Base-by-base conservation (phyloP, 2,329 filamentous ascomycete species). In the Clathrospora elynae region DNA sequence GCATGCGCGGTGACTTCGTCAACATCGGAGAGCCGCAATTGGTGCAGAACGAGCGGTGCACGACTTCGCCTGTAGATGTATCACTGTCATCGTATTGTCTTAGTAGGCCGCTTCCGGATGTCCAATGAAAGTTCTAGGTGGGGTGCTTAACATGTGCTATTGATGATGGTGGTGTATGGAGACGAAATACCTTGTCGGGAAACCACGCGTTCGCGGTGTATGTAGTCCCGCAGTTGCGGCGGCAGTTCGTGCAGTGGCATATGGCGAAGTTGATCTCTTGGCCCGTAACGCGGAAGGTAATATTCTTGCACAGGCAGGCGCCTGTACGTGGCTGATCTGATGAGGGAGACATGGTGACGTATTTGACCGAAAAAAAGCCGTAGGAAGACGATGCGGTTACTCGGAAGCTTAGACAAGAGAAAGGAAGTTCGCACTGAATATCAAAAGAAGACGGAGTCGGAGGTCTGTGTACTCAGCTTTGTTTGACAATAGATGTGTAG, bases 61-160 rank as follows among this genome's bases (percentile, higher is more conserved):
- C 18, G 6, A 17, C 17, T 18, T 17, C 16, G 18, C 14, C 20
- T 7, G 9, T n/a, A 8, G 34, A 28, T 6, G 14, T 42, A 23
- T 30, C 31, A 24, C 14, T 16, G 13, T 42, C 31, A 42, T 42
- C 39, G 18, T 35, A 9, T 19, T 17, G 39, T 14, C 23, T 10
- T 25, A 25, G 22, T 13, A 14, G 13, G 39, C 35, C 39, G 22
- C 23, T 19, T 26, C 39, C 24, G 13, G 16, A 24, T 20, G 18
- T 20, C 17, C 19, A 42, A 14, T 11, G 25, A 42, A 22, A 22
- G 33, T 17, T 16, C 25, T 22, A 13, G 13, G n/a, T 32, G 11
- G n/a, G n/a, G n/a, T 29, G 11, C 19, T 31, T n/a, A 20, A 18
- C 6, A 22, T 31, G 28, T 31, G 24, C 13, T 29, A n/a, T n/a